Evolutionary conservation across 2,329 filamentous ascomycete genomes (phyloP), one percentile per base, ranked within the genome.

Genomic region (Paecilomyces fulvus): DNA sequence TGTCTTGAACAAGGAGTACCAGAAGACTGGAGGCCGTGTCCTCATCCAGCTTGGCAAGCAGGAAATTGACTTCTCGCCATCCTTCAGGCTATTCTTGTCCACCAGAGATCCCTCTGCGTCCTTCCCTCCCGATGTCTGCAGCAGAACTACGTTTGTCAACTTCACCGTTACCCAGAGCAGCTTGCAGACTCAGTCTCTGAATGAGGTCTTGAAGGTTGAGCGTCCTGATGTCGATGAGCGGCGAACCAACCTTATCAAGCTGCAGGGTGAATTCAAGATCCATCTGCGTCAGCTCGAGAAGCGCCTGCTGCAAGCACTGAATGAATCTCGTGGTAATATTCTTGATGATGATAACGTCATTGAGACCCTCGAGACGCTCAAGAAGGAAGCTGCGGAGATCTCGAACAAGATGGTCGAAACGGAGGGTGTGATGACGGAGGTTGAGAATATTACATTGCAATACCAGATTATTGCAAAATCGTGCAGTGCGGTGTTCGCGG

Each of bases 101-200:
- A 99, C 95, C 1, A 83, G 92, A 66, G 94, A 99, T 76, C 95
- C 95, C 1, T 99, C 95, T 48, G 92, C 94, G 25, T 90, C 87
- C 7, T 99, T 99, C 71, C 86, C 94, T 7, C 95, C 94, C 0
- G 94, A 99, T 69, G 90, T 99, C 61, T 99, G 95, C 84, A 96
- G 91, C 79, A 85, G 95, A 67, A 97, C 94, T 6, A 99, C 95
- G 0, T 96, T 99, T 75, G 94, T 99, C 81, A 99, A 99, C 76
- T 99, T 99, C 66, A 97, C 95, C 1, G 92, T 99, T 60, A 99
- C 94, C 3, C 92, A 97, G 77, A 96, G 94, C 82, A 97, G 92
- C 80, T 81, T 99, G 68, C 94, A 96, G 76, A 97, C 94, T 1
- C 94, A 99, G 74, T 96, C 94, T 1, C 84, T 99, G 63, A 96